A percentile compares a stretch with the other conserved stretches of the same genome.
These are phyloP conservation scores for Starmerella ratchasimensis DNA, from an alignment of 805 yeast genomes.

Conservation along the genomic window DNA sequence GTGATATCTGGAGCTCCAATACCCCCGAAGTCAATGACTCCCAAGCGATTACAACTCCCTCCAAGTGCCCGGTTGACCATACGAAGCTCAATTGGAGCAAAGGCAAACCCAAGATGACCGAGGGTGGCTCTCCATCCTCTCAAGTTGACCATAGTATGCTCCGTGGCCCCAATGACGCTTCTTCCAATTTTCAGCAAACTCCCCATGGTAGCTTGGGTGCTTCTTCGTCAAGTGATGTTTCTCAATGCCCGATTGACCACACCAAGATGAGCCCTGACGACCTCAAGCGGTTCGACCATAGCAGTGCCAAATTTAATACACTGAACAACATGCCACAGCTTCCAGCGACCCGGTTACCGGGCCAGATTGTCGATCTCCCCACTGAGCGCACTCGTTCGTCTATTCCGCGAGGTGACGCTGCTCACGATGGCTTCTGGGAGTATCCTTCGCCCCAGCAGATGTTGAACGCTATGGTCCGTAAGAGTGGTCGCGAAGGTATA, in stretches of 20 bases:
- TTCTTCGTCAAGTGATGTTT: too few relatives aligned
- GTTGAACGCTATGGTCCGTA: constrained; percentile 93
- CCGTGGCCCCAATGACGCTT: too few relatives aligned
- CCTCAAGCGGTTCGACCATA: constrained; percentile 1
- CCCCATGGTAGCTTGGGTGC: too few relatives aligned
- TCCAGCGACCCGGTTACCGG: constrained; percentile 58
- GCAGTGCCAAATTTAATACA: constrained; percentile 45
- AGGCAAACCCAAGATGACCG: constrained; percentile 6
- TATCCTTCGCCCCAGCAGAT: constrained; percentile 98
- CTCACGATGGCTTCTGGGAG: constrained; percentile 77
- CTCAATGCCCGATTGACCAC: constrained; percentile 30
- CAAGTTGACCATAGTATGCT: not conserved
- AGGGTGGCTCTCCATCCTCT: too few relatives aligned
- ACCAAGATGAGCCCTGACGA: constrained; percentile 14
- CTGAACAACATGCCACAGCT: constrained; percentile 77
- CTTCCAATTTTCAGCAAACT: too few relatives aligned
- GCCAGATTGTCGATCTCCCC: constrained; percentile 66
- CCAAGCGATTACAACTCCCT: not conserved
- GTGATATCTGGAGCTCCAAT: constrained; percentile 11
- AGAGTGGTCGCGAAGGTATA: constrained; percentile 60
- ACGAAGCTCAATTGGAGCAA: constrained; percentile 18
- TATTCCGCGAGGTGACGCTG: constrained; percentile 67
- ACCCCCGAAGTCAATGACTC: not conserved
- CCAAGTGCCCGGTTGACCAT: constrained; percentile 34
- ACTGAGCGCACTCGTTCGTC: constrained; percentile 71